Conservation (phyloP, 176 grass and related monocot genomes). For the Raddia distichophylla region DNA sequence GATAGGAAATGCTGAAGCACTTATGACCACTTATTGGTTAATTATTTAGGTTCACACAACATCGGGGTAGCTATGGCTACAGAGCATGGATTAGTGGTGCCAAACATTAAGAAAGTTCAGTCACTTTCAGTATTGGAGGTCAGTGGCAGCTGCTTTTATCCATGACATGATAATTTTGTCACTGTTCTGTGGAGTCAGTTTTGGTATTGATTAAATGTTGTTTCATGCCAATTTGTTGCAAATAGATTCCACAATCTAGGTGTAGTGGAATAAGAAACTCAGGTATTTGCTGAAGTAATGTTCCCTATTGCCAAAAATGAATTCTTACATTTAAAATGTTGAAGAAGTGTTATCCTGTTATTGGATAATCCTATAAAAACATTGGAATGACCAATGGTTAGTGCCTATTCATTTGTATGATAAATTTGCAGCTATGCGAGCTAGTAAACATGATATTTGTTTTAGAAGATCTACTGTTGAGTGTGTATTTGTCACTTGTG, state of each 20-base stretch:
- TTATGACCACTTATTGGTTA: slow-evolving; percentile 28
- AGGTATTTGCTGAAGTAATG: neutral
- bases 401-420: neutral
- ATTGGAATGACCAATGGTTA: neutral
- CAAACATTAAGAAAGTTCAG: slow-evolving; percentile 92
- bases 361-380: neutral
- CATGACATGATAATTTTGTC: slow-evolving; percentile 21
- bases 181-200: neutral
- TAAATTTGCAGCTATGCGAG: neutral
- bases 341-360: slow-evolving; percentile 1
- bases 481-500: neutral
- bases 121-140: slow-evolving; percentile 93
- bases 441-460: neutral
- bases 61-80: slow-evolving; percentile 98
- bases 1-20: neutral
- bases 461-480: neutral
- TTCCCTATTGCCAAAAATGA: neutral
- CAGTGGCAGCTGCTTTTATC: slow-evolving; percentile 15
- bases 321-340: neutral
- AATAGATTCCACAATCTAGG: neutral
- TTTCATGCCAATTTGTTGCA: neutral
- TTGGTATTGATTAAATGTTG: neutral
- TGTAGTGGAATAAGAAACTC: neutral
- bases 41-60: slow-evolving; percentile 78
- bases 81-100: slow-evolving; percentile 83